Evolutionary conservation across 164 flowering plant genomes (phyloP), one percentile per base, ranked within the genome.

Genomic region (Protea cynaroides): DNA sequence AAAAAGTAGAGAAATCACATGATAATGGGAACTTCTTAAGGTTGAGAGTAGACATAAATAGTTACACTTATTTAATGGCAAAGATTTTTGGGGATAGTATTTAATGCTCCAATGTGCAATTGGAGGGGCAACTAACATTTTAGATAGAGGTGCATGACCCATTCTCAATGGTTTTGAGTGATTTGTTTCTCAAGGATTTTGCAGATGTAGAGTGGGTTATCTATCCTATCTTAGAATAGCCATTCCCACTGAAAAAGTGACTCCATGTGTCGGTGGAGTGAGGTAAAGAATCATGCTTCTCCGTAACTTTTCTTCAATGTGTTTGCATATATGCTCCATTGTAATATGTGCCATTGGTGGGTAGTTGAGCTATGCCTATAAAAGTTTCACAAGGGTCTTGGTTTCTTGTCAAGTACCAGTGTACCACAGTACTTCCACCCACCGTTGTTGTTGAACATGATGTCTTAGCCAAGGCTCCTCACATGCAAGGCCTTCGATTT

Each of bases 311-410:
- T 66, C 68, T 59, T 56, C 13, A 52, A 25, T 54, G 47, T 59
- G 1, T 68, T 75, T 68, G 78, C 65, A 63, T 57, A 58, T 72
- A 76, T 76, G 70, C 70, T 29, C 34, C 58, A 57, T 63, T 63
- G 58, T 14, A 22, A 25, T 37, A n/a, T n/a, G n/a, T 24, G 14
- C 34, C 61, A 67, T 36, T 58, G 61, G 46, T 60, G 70, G 44
- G 19, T 56, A 19, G 58, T 60, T 56, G 59, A 59, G 22, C 50
- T 62, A 43, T 43, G 53, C 67, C 6, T 46, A 56, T 17, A 67
- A 47, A 70, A 15, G 38, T 36, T 29, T 58, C 50, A 22, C 63
- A 47, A 21, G 18, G 56, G 36, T 53, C 57, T 52, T 64, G 66
- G 65, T 67, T 63, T 13, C 60, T 61, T 67, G 72, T 70, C 69